Percentiles rank a stretch among this genome's conserved stretches.
Evolutionary conservation across 2,329 filamentous ascomycete species (phyloP).

Genomic region (Colletotrichum magnum): DNA sequence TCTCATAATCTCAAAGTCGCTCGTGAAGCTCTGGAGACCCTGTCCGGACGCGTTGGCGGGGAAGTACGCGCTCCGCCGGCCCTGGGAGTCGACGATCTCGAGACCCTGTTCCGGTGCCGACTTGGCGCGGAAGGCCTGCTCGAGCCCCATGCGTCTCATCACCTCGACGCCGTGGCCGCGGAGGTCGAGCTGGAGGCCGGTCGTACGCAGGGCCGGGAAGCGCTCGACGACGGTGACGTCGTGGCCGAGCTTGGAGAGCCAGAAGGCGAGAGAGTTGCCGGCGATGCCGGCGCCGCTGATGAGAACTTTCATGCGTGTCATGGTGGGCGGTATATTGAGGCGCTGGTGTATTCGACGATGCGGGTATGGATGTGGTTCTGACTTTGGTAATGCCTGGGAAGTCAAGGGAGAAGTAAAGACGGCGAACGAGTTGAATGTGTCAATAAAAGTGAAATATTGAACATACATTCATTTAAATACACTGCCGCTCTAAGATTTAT

Average conservation of each 20-base stretch:
- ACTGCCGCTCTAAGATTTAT: too few relatives aligned
- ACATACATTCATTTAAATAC: too few relatives aligned
- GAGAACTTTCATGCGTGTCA: constrained; percentile 46
- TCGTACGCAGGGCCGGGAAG: constrained; percentile 56
- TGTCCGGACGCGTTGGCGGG: constrained; percentile 30
- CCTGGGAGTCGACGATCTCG: constrained; percentile 56
- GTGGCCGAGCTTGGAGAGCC: constrained; percentile 57
- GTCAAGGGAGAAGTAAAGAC: too few relatives aligned
- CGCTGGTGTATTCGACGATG: neutral
- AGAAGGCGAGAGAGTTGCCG: constrained; percentile 62
- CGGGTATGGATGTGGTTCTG: too few relatives aligned
- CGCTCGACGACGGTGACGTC: constrained; percentile 59
- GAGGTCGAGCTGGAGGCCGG: constrained; percentile 69
- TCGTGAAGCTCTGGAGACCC: constrained; percentile 55
- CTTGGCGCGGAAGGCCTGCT: constrained; percentile 56
- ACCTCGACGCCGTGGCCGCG: constrained; percentile 65
- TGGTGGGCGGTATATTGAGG: constrained; percentile 25
- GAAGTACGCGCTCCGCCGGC: constrained; percentile 41
- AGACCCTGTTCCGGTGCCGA: constrained; percentile 62
- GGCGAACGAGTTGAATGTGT: too few relatives aligned
- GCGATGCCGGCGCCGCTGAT: constrained; percentile 54
- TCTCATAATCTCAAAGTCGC: constrained; percentile 69
- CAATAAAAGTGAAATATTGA: too few relatives aligned
- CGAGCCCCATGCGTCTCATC: constrained; percentile 65
- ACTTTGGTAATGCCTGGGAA: too few relatives aligned